Base-by-base conservation (phyloP, 305 asterid species). In the Fraxinus xanthoxyloides region DNA sequence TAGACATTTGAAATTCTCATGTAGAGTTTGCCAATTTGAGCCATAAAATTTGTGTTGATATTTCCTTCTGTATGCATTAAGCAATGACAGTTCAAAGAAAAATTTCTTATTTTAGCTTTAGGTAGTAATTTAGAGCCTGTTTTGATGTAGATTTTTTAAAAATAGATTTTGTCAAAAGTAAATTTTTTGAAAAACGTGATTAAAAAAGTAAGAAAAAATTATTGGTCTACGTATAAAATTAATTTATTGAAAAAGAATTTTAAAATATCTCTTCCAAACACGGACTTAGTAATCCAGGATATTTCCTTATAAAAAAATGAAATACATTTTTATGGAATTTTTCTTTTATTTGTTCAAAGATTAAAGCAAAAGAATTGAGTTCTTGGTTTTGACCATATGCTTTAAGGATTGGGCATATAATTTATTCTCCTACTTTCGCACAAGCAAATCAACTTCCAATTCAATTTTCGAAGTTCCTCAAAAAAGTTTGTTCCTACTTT, bases 321-420 rank as follows among this genome's bases (percentile, higher is more conserved):
- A n/a, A n/a, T n/a, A n/a, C n/a, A n/a, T n/a, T n/a, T n/a, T 56
- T 19, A 56, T 56, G 67, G 67, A 56, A 56, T 19, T 56, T n/a
- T 56, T 56, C 67, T 56, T 19, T 56, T 56, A 13, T 24, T 51
- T 9, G 30, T 77, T 72, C 61, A 72, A 77, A 72, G 73, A 77
- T n/a, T 72, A 30, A 75, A 48, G 10, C 28, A 38, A 63, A 83
- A 70, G 59, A 32, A 63, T 12, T n/a, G 80, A 74, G 30, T 48
- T 75, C 35, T 76, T 43, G 30, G 70, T 70, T 51, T 80, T 77
- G 84, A 80, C 79, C 81, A 51, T 28, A 35, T 76, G 79, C 84
- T 80, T 77, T 36, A 23, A 77, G 51, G 82, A 72, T 56, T 77
- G 0, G 56, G 72, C 63, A 23, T 67, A 76, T 69, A 12, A 48